Evolutionary conservation across 2,329 filamentous ascomycete genomes (phyloP).

Genomic region (Trichophyton benhamiae): DNA sequence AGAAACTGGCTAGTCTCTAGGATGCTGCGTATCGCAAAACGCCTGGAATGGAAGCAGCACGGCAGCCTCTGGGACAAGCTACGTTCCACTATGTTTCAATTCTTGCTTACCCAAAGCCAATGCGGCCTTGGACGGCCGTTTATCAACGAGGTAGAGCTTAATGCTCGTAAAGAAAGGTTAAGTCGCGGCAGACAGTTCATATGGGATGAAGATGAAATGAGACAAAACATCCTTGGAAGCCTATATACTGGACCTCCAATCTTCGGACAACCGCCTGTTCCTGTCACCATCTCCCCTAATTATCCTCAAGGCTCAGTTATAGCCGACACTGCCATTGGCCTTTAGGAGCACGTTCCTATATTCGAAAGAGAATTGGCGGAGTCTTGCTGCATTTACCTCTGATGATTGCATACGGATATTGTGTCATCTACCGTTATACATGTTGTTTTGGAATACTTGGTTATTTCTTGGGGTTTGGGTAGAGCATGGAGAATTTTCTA

Average conservation of each 20-base stretch:
- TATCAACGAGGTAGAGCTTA: conserved; percentile 16
- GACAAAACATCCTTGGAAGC: conserved; percentile 17
- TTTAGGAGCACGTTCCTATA: not conserved
- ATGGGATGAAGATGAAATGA: conserved; percentile 22
- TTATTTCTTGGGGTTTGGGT: not conserved
- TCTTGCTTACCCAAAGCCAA: conserved; percentile 20
- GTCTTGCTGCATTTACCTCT: not conserved
- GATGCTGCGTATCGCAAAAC: conserved; percentile 22
- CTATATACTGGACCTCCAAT: conserved; percentile 13
- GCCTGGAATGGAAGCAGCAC: conserved; percentile 21
- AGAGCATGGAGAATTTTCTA: not conserved
- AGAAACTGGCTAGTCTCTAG: conserved; percentile 24
- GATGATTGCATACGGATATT: not conserved
- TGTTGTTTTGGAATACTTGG: not conserved
- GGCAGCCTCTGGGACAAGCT: conserved; percentile 21
- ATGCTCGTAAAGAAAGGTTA: conserved; percentile 16
- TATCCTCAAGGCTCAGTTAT: not conserved
- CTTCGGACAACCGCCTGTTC: not conserved
- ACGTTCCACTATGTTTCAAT: conserved; percentile 18
- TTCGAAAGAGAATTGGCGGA: not conserved
- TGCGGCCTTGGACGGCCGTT: conserved; percentile 19
- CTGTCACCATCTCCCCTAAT: not conserved
- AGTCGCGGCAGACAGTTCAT: conserved; percentile 13
- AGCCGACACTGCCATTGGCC: not conserved
- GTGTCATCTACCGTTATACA: not conserved